These are phyloP conservation scores for Xylaria scruposa DNA, from an alignment of 495 filamentous ascomycete genomes.

Conservation along the genomic window DNA sequence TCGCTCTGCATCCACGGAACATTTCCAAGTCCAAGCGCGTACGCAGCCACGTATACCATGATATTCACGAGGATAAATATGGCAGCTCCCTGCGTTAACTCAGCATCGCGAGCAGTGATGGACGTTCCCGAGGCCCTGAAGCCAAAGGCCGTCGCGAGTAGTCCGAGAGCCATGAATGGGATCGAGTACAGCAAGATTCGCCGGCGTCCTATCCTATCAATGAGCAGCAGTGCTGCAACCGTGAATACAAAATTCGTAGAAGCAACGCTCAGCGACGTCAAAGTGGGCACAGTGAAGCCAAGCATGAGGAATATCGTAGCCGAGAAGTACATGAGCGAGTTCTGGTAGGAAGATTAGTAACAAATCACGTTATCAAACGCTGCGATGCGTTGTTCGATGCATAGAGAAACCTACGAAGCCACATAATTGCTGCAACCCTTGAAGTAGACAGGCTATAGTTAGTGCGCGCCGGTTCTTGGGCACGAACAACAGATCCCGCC, in stretches of 20 bases:
- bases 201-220: slow-evolving; percentile 82
- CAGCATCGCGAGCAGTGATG: slow-evolving; percentile 33
- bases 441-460: slow-evolving; percentile 82
- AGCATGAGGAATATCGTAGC: slow-evolving; percentile 86
- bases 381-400: not conserved
- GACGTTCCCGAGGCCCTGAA: slow-evolving; percentile 60
- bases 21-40: slow-evolving; percentile 87
- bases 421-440: slow-evolving; percentile 87
- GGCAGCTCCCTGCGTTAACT: slow-evolving; percentile 44
- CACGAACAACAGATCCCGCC: slow-evolving; percentile 61
- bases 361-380: not conserved
- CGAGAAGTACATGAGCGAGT: slow-evolving; percentile 95
- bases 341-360: slow-evolving; percentile 52
- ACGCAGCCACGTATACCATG: slow-evolving; percentile 82
- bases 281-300: slow-evolving; percentile 79
- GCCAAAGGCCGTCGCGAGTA: slow-evolving; percentile 68
- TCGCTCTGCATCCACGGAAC: slow-evolving; percentile 95
- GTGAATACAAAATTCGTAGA: slow-evolving; percentile 86
- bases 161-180: slow-evolving; percentile 78
- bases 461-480: slow-evolving; percentile 78
- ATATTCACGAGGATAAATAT: slow-evolving; percentile 71
- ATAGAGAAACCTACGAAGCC: slow-evolving; percentile 70
- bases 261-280: slow-evolving; percentile 82
- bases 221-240: slow-evolving; percentile 73
- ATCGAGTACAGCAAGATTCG: slow-evolving; percentile 85